Evolutionary conservation across 208 protist genomes (phyloP).

Genomic region (Angomonas ambiguus): DNA sequence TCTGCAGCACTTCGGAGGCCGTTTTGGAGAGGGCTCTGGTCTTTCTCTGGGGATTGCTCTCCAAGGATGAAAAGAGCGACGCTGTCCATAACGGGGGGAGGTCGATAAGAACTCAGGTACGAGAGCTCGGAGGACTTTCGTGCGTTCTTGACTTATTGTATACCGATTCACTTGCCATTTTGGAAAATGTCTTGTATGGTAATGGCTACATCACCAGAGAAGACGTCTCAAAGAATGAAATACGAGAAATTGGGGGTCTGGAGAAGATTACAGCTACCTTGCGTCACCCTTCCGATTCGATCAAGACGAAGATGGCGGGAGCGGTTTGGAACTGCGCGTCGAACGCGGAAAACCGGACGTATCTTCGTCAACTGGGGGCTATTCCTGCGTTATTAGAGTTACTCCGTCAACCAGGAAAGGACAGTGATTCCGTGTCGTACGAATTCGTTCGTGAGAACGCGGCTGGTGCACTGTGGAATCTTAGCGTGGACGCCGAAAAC

Average conservation of each 20-base stretch:
- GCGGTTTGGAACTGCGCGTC: constrained; percentile 93
- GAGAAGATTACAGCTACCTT: constrained; percentile 89
- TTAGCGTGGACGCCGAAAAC: constrained; percentile 89
- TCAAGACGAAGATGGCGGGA: constrained; percentile 90
- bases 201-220: constrained; percentile 92
- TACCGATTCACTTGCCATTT: constrained; percentile 84
- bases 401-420: constrained; percentile 21
- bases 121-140: constrained; percentile 72
- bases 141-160: constrained; percentile 87
- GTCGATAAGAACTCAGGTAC: constrained; percentile 60
- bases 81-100: constrained; percentile 27
- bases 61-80: constrained; percentile 57
- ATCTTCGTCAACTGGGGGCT: constrained; percentile 79
- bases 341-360: constrained; percentile 84
- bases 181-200: constrained; percentile 92
- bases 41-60: constrained; percentile 82
- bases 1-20: constrained; percentile 75
- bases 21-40: constrained; percentile 88
- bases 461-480: constrained; percentile 90
- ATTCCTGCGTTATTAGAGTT: constrained; percentile 86
- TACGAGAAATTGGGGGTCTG: constrained; percentile 83
- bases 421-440: constrained; percentile 25
- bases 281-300: constrained; percentile 83
- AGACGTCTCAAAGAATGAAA: constrained; percentile 81
- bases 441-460: constrained; percentile 91